A percentile compares a stretch with the other conserved stretches of the same genome.
Conservation (phyloP, 768 basidiomycete species). For the Trametes meyenii region DNA sequence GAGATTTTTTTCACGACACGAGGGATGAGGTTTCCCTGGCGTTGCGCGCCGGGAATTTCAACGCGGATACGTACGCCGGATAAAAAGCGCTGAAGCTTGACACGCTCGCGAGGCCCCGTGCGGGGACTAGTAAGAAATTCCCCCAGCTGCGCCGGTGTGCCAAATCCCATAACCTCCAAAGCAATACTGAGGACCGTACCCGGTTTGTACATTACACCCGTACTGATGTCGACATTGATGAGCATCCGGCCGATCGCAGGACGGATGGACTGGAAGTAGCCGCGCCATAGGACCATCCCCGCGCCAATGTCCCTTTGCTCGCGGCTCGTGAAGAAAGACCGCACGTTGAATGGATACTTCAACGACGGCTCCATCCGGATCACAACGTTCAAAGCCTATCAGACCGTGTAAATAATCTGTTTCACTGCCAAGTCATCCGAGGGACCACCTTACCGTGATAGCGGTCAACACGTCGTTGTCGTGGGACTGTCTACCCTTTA, state of each 20-base stretch:
- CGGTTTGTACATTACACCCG: slow-evolving; percentile 72
- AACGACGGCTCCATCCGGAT: slow-evolving; percentile 74
- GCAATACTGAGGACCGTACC: slow-evolving; percentile 63
- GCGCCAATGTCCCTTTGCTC: slow-evolving; percentile 58
- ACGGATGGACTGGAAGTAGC: slow-evolving; percentile 79
- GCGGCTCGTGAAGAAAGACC: slow-evolving; percentile 69
- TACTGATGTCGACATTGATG: slow-evolving; percentile 78
- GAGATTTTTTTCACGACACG: slow-evolving; percentile 68
- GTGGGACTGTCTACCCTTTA: slow-evolving; percentile 63
- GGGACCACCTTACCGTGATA: slow-evolving; percentile 50
- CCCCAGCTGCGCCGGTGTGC: slow-evolving; percentile 9
- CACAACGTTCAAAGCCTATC: slow-evolving; percentile 72
- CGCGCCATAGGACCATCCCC: slow-evolving; percentile 75
- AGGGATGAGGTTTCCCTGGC: slow-evolving; percentile 38
- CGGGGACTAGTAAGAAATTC: neutral
- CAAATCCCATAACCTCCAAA: slow-evolving; percentile 51
- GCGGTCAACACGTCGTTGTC: slow-evolving; percentile 72
- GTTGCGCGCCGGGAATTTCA: slow-evolving; percentile 18
- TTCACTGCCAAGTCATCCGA: neutral
- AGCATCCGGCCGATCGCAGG: slow-evolving; percentile 67
- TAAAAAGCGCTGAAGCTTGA: slow-evolving; percentile 59
- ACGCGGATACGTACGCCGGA: slow-evolving; percentile 54
- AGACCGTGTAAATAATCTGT: neutral
- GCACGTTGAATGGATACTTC: slow-evolving; percentile 69
- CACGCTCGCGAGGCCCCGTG: slow-evolving; percentile 42